Base-by-base conservation (phyloP, 306 rosid species). In the Dryas alaskensis region DNA sequence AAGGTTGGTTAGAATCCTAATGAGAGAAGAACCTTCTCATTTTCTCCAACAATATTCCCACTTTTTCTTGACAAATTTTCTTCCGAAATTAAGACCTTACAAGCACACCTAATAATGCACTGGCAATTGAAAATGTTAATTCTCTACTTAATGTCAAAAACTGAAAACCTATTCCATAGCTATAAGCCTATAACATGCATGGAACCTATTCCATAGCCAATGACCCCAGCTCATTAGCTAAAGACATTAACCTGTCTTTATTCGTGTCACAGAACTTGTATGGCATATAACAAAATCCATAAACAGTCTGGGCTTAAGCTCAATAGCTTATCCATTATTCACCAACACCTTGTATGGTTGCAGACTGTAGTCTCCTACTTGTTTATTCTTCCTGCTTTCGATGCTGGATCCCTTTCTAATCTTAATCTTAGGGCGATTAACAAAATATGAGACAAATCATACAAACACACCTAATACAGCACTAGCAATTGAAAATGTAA, bases 321-420 rank as follows among this genome's bases (percentile, higher is more conserved):
- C 3, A 31, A 31, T 31, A 31, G 37, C 37, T 31, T 31, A 31
- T 31, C 37, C 37, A 31, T 31, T 51, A 52, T 69, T 39, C 46
- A 14, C 19, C 27, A 49, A 49, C 13, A 49, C 45, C 72, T 7
- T 10, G 11, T 44, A 5, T 57, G 10, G 55, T 47, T 44, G 55
- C 9, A 57, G 52, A 40, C 14, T 46, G 49, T 17, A 49, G 25
- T 70, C 37, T 63, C 48, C 52, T 67, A 78, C 40, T 70, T 69
- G 75, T 73, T 63, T 53, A 43, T 47, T 62, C 54, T 14, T 75
- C 48, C 25, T 54, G 76, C 77, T 75, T 53, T 80, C 65, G 43
- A 80, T 27, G 43, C 77, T 70, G 16, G 80, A 70, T 54, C 76
- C 40, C 80, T 70, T 75, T 25, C 77, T 55, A 55, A 80, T 75